Evolutionary conservation across 257 asterid genomes (phyloP).

Genomic region (Euphrasia confusa): DNA sequence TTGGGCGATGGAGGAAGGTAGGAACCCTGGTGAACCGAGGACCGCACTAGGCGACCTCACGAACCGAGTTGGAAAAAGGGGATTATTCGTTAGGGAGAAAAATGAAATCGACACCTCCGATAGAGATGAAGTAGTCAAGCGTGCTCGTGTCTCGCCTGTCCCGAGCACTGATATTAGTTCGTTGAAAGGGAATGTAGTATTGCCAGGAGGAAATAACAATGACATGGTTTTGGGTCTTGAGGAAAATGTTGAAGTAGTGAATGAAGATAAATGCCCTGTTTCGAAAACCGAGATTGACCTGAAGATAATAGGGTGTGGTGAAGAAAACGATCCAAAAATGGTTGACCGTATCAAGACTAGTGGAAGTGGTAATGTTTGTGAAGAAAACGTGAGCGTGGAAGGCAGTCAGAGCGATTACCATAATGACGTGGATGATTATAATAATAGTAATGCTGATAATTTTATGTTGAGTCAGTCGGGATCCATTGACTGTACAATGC

Average conservation of each 20-base stretch:
- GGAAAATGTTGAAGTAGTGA: too few relatives aligned
- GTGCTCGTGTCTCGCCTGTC: constrained; percentile 31
- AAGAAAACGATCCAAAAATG: too few relatives aligned
- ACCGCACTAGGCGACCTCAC: constrained; percentile 57
- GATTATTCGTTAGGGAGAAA: constrained; percentile 34
- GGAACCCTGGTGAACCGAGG: constrained; percentile 23
- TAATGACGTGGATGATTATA: too few relatives aligned
- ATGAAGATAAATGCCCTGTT: too few relatives aligned
- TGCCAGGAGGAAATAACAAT: too few relatives aligned
- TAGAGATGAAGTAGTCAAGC: constrained; percentile 30
- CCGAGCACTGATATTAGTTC: constrained; percentile 29
- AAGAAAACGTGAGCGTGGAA: too few relatives aligned
- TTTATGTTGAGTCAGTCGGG: constrained; percentile 62
- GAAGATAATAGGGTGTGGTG: too few relatives aligned
- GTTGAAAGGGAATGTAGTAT: constrained; percentile 30
- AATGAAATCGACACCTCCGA: constrained; percentile 11
- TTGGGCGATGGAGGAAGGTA: constrained; percentile 39
- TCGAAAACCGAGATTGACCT: too few relatives aligned
- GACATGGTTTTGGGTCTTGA: too few relatives aligned
- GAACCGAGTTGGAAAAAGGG: constrained; percentile 51
- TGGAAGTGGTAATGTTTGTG: too few relatives aligned
- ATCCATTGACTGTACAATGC: constrained; percentile 43
- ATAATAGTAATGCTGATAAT: constrained; percentile 24
- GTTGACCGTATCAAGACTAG: too few relatives aligned
- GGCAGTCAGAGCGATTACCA: too few relatives aligned